Conservation (phyloP, 2,329 filamentous ascomycete species). For the Sarocladiaceae sp. region DNA sequence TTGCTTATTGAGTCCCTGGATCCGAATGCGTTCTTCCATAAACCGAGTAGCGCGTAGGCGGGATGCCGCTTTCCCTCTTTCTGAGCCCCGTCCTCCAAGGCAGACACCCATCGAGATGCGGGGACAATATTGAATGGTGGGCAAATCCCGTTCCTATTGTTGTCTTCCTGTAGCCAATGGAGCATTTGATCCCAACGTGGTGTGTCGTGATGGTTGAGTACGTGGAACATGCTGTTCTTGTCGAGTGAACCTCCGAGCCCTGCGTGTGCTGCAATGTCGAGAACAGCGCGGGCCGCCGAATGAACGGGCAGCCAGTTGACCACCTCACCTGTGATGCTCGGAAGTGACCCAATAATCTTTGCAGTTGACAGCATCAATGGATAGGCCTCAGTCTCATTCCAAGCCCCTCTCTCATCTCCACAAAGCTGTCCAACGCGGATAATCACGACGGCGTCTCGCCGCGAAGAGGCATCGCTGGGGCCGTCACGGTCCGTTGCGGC, state of each 20-base stretch:
- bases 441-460: slow-evolving; percentile 18
- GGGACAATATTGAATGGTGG: slow-evolving; percentile 11
- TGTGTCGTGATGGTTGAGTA: slow-evolving; percentile 17
- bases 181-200: slow-evolving; percentile 19
- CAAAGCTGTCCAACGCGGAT: slow-evolving; percentile 48
- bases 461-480: slow-evolving; percentile 12
- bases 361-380: slow-evolving; percentile 46
- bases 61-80: slow-evolving; percentile 12
- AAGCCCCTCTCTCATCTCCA: slow-evolving; percentile 42
- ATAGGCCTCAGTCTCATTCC: slow-evolving; percentile 49
- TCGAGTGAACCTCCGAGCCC: not conserved
- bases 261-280: slow-evolving; percentile 25
- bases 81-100: slow-evolving; percentile 13
- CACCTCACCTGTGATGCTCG: slow-evolving; percentile 17
- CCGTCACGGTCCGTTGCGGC: slow-evolving; percentile 23
- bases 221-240: slow-evolving; percentile 16
- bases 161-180: slow-evolving; percentile 13
- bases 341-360: slow-evolving; percentile 31
- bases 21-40: slow-evolving; percentile 17
- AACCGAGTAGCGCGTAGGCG: slow-evolving; percentile 17
- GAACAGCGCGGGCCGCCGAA: slow-evolving; percentile 33
- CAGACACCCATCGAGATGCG: slow-evolving; percentile 14
- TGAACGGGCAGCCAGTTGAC: slow-evolving; percentile 48
- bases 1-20: not conserved
- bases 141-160: not conserved